Base-by-base conservation (phyloP, 2,329 filamentous ascomycete species). In the Xylariales sp. region DNA sequence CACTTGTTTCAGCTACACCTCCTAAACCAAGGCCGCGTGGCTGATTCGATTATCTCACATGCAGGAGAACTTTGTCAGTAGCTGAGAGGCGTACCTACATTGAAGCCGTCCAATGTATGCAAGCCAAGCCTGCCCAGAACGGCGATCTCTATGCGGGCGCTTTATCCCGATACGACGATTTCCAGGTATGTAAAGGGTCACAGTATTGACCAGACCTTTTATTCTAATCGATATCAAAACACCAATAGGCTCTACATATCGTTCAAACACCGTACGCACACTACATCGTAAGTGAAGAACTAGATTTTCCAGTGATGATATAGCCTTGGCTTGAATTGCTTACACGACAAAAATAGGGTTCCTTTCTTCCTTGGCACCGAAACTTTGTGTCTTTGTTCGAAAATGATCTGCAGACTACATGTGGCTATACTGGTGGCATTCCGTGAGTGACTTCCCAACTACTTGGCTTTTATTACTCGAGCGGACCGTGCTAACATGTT, bases 201-300 rank as follows among this genome's bases (percentile, higher is more conserved):
- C n/a, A n/a, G n/a, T n/a, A n/a, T n/a, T n/a, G n/a, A n/a, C n/a
- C n/a, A n/a, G n/a, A n/a, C n/a, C n/a, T n/a, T n/a, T n/a, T n/a
- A n/a, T n/a, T n/a, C n/a, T n/a, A n/a, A n/a, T n/a, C n/a, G n/a
- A n/a, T n/a, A n/a, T n/a, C n/a, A n/a, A n/a, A n/a, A n/a, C n/a
- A n/a, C n/a, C n/a, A n/a, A n/a, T n/a, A n/a, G n/a, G n/a, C 57
- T 6, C 49, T 56, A 7, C 63, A 66, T 37, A 65, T 66, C 40
- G 60, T 58, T 24, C 54, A 63, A 41, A 63, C 62, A 2, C 37
- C 49, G 17, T 38, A 29, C 6, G 62, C 66, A 19, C 63, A 66
- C 40, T 41, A 31, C 24, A 19, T 32, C 38, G 41, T 37, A 23
- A 37, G 27, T 21, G 6, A 6, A 5, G n/a, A n/a, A n/a, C n/a